Evolutionary conservation across 257 asterid genomes (phyloP).

Genomic region (Anisodus tanguticus): DNA sequence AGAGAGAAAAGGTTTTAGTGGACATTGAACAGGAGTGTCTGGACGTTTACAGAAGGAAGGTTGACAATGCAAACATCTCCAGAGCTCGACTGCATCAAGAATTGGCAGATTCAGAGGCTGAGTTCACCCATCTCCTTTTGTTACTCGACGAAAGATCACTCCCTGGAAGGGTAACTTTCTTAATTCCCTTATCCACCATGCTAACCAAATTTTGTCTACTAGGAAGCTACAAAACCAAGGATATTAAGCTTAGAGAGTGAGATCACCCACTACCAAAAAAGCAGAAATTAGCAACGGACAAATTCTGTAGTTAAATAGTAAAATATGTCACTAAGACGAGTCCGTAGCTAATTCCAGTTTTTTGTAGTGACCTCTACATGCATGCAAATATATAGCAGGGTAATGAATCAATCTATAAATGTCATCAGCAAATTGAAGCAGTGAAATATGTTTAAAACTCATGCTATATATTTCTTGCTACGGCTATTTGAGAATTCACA

Average conservation of each 20-base stretch:
- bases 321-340: no score
- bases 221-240: background rate
- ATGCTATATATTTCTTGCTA: background rate
- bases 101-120: slow-evolving; percentile 93
- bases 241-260: background rate
- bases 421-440: background rate
- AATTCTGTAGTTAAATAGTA: no score
- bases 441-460: background rate
- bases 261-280: background rate
- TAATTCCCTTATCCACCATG: slow-evolving; percentile 1
- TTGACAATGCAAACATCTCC: slow-evolving; percentile 83
- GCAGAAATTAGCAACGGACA: no score
- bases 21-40: slow-evolving; percentile 94
- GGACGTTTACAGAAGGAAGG: slow-evolving; percentile 89
- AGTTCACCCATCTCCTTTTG: slow-evolving; percentile 82
- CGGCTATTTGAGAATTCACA: background rate
- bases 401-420: background rate
- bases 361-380: background rate
- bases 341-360: no score
- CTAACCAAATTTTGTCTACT: background rate
- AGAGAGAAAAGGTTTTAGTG: slow-evolving; percentile 73
- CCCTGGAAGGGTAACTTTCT: slow-evolving; percentile 73
- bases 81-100: slow-evolving; percentile 89
- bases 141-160: slow-evolving; percentile 96
- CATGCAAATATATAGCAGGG: background rate